A percentile compares a stretch with the other conserved stretches of the same genome.
Evolutionary conservation across 176 grass and related monocot species (phyloP).

Genomic region (Avena insularis): DNA sequence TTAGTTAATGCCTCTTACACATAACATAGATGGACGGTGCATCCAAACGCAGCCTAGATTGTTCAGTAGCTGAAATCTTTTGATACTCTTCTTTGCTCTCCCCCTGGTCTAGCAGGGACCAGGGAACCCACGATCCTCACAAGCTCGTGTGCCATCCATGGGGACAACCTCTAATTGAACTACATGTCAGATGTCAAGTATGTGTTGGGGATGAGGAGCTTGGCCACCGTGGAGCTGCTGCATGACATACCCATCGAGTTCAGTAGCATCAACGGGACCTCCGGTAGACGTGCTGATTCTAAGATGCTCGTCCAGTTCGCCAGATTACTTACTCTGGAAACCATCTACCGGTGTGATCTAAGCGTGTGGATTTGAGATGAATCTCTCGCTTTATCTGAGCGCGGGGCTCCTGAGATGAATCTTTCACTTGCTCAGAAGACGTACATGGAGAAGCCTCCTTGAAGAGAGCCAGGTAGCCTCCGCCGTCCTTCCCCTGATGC

Average conservation of each 20-base stretch:
- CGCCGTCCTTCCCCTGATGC: too few species aligned
- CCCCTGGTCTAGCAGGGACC: conserved; percentile 50
- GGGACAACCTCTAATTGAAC: conserved; percentile 64
- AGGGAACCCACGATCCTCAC: conserved; percentile 60
- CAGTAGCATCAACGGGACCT: conserved; percentile 68
- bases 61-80: background rate
- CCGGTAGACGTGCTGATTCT: conserved; percentile 64
- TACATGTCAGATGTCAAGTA: conserved; percentile 87
- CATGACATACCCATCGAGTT: conserved; percentile 74
- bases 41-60: background rate
- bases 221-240: conserved; percentile 65
- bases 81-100: conserved; percentile 46
- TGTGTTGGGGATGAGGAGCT: conserved; percentile 74
- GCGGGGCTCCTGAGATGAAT: too few species aligned
- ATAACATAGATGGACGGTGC: too few species aligned
- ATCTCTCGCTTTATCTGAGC: too few species aligned
- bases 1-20: too few species aligned
- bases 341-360: conserved; percentile 72
- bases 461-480: too few species aligned
- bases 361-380: conserved; percentile 32
- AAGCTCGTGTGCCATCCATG: conserved; percentile 58
- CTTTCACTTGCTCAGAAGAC: too few species aligned
- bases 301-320: conserved; percentile 79
- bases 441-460: too few species aligned
- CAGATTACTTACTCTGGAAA: conserved; percentile 85